Base-by-base conservation (phyloP, 2,329 filamentous ascomycete species). In the Apiospora arundinis region DNA sequence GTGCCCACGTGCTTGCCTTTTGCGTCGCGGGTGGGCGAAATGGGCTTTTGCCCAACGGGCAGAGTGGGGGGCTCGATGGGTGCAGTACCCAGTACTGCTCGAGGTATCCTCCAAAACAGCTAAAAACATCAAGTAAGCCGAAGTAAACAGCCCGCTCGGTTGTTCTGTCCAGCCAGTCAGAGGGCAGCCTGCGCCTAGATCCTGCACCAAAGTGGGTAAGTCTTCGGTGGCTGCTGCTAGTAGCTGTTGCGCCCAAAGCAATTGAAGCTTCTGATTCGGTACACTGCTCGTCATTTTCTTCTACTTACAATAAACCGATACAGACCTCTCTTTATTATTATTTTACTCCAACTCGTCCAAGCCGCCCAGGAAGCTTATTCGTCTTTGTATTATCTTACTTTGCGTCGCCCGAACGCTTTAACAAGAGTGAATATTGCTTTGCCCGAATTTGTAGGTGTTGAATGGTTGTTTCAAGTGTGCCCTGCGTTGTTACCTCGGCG, bases 241-340 rank as follows among this genome's bases (percentile, higher is more conserved):
- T 37, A 48, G 66, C 25, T 67, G 9, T 49, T 32, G 21, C 48
- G 48, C 21, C 40, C 67, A n/a, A 32, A 56, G 46, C 67, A 69
- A 69, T 69, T 69, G 67, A 69, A 69, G 67, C 67, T 69, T 69
- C 46, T 69, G 46, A 52, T 69, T 45, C 40, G 40, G 40, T 56
- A 25, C 67, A 21, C 25, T 21, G 21, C 14, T 44, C 46, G 32
- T 52, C 48, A 46, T 67, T 67, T 46, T 67, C 23, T 23, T 67
- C 25, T 37, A 40, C 67, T 52, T 48, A 52, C 67, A 63, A 25
- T 56, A 32, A 9, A 60, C 18, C 21, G 28, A 40, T 63, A 32
- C 25, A 32, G 28, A 40, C 32, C 42, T 45, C 42, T 28, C 1
- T 28, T n/a, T 46, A 8, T 9, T 63, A 40, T 63, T 63, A 18